These are phyloP conservation scores for Rutstroemia sp. DNA, from an alignment of 2,329 filamentous ascomycete genomes.

Conservation along the genomic window DNA sequence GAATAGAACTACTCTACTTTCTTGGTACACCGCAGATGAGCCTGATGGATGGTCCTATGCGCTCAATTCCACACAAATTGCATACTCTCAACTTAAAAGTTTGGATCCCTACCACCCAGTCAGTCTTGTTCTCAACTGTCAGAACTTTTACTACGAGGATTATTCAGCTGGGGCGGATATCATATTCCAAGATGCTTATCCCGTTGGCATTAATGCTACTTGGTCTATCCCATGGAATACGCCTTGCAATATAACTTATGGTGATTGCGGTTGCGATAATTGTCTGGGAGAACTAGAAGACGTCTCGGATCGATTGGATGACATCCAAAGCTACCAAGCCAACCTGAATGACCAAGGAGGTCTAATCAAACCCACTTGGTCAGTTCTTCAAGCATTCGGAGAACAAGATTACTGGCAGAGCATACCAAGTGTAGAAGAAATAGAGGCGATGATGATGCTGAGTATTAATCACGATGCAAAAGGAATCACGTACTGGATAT, in stretches of 20 bases:
- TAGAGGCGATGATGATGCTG: slow-evolving; percentile 40
- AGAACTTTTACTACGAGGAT: slow-evolving; percentile 43
- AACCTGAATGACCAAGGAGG: slow-evolving; percentile 30
- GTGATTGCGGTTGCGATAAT: slow-evolving; percentile 46
- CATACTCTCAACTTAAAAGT: slow-evolving; percentile 37
- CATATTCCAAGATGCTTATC: slow-evolving; percentile 43
- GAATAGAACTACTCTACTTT: slow-evolving; percentile 35
- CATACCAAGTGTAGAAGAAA: slow-evolving; percentile 38
- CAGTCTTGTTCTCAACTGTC: slow-evolving; percentile 44
- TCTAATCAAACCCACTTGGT: slow-evolving; percentile 38
- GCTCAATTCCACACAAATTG: slow-evolving; percentile 36
- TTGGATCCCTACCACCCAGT: slow-evolving; percentile 46
- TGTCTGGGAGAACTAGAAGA: slow-evolving; percentile 36
- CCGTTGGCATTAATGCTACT: slow-evolving; percentile 39
- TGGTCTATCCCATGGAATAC: slow-evolving; percentile 40
- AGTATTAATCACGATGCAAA: slow-evolving; percentile 43
- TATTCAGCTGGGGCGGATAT: slow-evolving; percentile 45
- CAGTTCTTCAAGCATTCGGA: slow-evolving; percentile 42
- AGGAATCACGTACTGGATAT: slow-evolving; percentile 40
- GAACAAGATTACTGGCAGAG: slow-evolving; percentile 37
- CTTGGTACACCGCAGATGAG: slow-evolving; percentile 48
- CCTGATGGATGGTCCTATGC: slow-evolving; percentile 35
- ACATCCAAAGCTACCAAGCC: slow-evolving; percentile 32
- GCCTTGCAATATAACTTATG: slow-evolving; percentile 43
- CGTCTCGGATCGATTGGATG: slow-evolving; percentile 37